Evolutionary conservation across 805 yeast species (phyloP).

Genomic region (Saccharomycopsis javanensis): DNA sequence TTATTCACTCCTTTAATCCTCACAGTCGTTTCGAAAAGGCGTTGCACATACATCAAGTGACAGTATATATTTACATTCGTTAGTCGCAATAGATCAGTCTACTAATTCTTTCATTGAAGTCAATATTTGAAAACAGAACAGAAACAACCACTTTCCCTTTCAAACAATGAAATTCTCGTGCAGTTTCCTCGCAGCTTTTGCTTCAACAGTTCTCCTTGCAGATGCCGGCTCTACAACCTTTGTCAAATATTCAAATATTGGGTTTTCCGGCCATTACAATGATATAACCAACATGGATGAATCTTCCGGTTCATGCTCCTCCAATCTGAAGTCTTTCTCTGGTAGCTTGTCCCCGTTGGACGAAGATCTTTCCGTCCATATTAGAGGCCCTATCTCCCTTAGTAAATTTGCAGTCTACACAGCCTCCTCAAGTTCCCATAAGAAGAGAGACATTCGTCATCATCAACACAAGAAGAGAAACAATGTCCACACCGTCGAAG

Average conservation of each 20-base stretch:
- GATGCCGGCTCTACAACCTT: conserved; percentile 63
- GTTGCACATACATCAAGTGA: no score
- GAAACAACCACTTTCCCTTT: no score
- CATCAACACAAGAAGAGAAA: conserved; percentile 48
- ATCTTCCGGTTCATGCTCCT: conserved; percentile 60
- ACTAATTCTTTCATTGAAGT: no score
- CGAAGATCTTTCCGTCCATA: conserved; percentile 81
- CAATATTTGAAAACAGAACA: no score
- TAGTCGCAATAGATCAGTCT: no score
- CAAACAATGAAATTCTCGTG: conserved; percentile 8
- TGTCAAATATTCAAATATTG: conserved; percentile 50
- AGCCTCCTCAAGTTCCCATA: conserved; percentile 33
- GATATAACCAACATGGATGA: conserved; percentile 77
- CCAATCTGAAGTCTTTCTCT: conserved; percentile 43
- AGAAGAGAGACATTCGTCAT: conserved; percentile 26
- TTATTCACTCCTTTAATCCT: no score
- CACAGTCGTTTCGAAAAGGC: no score
- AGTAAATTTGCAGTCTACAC: conserved; percentile 85
- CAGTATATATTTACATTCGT: no score
- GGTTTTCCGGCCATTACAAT: conserved; percentile 74
- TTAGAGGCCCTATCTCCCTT: conserved; percentile 81
- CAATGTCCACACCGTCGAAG: conserved; percentile 55
- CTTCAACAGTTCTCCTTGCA: conserved; percentile 26
- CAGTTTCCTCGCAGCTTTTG: conserved; percentile 4
- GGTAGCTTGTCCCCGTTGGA: conserved; percentile 73